Base-by-base conservation (phyloP, 495 filamentous ascomycete species). In the Aspergillus nidulans region DNA sequence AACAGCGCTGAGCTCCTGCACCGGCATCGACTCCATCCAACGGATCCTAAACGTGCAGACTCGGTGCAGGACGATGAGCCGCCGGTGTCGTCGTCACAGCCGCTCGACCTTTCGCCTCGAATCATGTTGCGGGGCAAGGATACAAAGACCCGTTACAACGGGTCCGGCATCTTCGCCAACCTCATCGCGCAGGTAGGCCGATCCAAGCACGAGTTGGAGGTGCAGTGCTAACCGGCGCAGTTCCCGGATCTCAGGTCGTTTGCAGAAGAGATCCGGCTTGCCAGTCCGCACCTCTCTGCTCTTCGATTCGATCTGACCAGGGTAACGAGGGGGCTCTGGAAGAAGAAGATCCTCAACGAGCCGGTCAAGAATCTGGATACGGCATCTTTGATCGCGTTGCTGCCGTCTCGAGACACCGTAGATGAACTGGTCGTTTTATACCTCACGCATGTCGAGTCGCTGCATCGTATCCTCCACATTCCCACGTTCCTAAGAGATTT, bases 401-500 rank as follows among this genome's bases (percentile, higher is more conserved):
- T 77, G 7, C 74, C 74, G 0, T 60, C 74, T 24, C 72, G 75
- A 6, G 68, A 69, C 8, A 59, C 80, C 1, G 74, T 76, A 5
- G 82, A 87, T 55, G 64, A 69, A 32, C 64, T 85, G 54, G 72
- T 79, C 7, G 50, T 64, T 5, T 53, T 79, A 12, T 87, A 85
- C 58, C 71, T 85, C 51, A 67, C 64, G 8, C 78, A 77, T 28
- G 75, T 82, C 26, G 85, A 88, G 57, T 77, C 77, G 1, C 74
- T 69, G 0, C 66, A 83, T 58, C 76, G 83, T 10, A 80, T 86
- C 30, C 62, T 86, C 3, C 85, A 86, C 56, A 60, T 78, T 1
- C 81, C 83, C 4, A 77, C 76, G 1, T 86, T 86, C 41, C 68
- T 76, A 53, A 60, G 59, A 4, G 81, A 85, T 44, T 79, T 86